A percentile compares a stretch with the other conserved stretches of the same genome.
Conservation (phyloP, 2,329 filamentous ascomycete genomes). For the Phaeosphaeriaceae sp. region DNA sequence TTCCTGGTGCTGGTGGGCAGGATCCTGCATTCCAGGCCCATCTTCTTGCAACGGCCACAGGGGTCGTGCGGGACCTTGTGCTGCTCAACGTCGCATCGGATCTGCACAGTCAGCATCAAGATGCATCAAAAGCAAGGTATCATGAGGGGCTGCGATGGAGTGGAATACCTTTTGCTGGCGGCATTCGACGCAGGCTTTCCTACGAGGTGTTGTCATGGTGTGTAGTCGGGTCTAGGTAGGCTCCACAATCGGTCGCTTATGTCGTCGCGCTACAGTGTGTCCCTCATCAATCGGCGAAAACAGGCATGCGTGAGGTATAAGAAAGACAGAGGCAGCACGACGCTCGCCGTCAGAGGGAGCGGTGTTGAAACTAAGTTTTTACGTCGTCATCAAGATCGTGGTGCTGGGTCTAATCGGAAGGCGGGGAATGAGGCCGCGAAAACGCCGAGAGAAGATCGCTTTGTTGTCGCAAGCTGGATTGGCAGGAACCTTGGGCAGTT, state of each 20-base stretch:
- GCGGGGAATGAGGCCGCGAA: constrained; percentile 41
- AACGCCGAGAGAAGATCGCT: constrained; percentile 11
- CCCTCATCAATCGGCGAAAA: constrained; percentile 34
- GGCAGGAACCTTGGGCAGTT: constrained; percentile 6
- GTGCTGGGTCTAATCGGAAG: constrained; percentile 38
- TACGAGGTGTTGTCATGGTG: constrained; percentile 43
- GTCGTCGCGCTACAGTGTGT: constrained; percentile 26
- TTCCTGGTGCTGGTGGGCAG: constrained; percentile 47
- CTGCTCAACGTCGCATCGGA: constrained; percentile 49
- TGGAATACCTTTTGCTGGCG: constrained; percentile 46
- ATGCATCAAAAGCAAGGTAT: neutral
- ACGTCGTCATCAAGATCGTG: constrained; percentile 42
- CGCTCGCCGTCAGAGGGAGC: constrained; percentile 19
- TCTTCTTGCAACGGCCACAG: constrained; percentile 45
- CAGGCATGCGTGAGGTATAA: constrained; percentile 28
- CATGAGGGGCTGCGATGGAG: neutral
- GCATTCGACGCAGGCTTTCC: constrained; percentile 48
- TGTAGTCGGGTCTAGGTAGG: constrained; percentile 23
- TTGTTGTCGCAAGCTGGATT: neutral
- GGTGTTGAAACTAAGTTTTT: constrained; percentile 32
- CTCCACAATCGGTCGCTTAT: constrained; percentile 29
- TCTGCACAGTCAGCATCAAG: constrained; percentile 31
- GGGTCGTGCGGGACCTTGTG: constrained; percentile 46
- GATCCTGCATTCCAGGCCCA: constrained; percentile 46
- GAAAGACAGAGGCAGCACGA: constrained; percentile 11